phyloP scores from a whole-genome alignment of 2,329 filamentous ascomycete genomes.

The Zymoseptoria tritici region DNA sequence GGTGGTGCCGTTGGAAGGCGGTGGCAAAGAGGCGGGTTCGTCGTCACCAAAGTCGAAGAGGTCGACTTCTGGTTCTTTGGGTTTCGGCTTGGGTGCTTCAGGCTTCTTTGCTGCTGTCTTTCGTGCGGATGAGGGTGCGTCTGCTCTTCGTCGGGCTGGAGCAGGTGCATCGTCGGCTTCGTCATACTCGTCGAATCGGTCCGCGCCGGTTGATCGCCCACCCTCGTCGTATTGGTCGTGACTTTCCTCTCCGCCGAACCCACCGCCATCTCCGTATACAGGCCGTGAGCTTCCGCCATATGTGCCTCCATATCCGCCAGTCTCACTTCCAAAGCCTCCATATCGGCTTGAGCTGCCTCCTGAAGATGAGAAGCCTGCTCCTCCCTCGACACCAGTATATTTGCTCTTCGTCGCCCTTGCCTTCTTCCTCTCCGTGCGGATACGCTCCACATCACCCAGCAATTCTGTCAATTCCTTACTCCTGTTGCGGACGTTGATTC shows the following conservation, averaged over 20 bases:
- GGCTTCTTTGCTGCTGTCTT: conserved; percentile 51
- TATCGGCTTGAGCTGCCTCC: conserved; percentile 56
- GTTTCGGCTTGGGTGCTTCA: conserved; percentile 65
- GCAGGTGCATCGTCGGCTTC: conserved; percentile 76
- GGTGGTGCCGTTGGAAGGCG: conserved; percentile 39
- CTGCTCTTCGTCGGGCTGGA: conserved; percentile 46
- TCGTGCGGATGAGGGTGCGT: conserved; percentile 25
- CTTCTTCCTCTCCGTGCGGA: conserved; percentile 73
- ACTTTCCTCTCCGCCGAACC: conserved; percentile 67
- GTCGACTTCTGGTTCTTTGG: conserved; percentile 83
- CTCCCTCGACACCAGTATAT: conserved; percentile 89
- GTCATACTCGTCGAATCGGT: conserved; percentile 90
- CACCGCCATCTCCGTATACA: conserved; percentile 93
- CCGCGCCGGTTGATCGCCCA: conserved; percentile 53
- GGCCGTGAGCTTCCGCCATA: conserved; percentile 59
- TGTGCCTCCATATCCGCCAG: conserved; percentile 36
- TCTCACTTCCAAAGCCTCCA: conserved; percentile 85
- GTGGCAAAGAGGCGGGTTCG: conserved; percentile 51
- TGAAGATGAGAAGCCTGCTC: conserved; percentile 49
- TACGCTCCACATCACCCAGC: conserved; percentile 84
- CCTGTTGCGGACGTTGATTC: conserved; percentile 92
- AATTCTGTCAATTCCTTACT: conserved; percentile 93
- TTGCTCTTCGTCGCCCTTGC: conserved; percentile 84
- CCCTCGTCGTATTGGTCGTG: conserved; percentile 54
- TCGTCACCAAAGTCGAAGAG: conserved; percentile 80